Evolutionary conservation across 1,284 basidiomycete genomes (phyloP).

Genomic region (Marasmius tenuissimus): DNA sequence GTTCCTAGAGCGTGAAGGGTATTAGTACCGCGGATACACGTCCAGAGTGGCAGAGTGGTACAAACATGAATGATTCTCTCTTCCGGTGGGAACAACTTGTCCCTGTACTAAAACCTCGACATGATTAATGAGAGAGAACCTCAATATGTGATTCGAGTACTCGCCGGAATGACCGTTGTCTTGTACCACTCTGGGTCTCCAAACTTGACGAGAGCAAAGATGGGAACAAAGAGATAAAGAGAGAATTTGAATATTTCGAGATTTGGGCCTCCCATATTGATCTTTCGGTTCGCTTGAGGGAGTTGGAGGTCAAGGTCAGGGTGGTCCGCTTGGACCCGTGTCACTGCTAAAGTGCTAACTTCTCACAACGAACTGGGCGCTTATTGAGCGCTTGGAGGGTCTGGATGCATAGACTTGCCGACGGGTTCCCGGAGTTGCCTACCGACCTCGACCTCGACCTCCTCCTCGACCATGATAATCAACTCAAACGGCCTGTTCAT

Average conservation of each 20-base stretch:
- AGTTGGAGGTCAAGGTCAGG: not conserved
- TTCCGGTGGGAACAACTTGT: conserved; percentile 65
- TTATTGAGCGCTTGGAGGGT: not conserved
- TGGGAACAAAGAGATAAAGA: conserved; percentile 87
- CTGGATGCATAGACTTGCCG: not conserved
- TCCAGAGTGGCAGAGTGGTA: conserved; percentile 4
- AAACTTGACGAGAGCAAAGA: conserved; percentile 83
- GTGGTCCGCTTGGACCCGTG: not conserved
- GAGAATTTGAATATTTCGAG: conserved; percentile 90
- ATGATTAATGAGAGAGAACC: not conserved
- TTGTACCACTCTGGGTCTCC: conserved; percentile 90
- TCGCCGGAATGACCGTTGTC: conserved; percentile 76
- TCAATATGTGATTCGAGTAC: conserved; percentile 25
- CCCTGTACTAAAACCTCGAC: conserved; percentile 58
- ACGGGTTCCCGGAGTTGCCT: not conserved
- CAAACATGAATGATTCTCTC: conserved; percentile 55
- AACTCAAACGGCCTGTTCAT: conserved; percentile 24
- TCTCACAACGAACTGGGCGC: no score
- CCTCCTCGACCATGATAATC: not conserved
- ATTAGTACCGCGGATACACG: not conserved
- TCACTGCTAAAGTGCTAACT: no score
- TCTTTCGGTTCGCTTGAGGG: not conserved
- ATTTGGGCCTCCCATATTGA: conserved; percentile 72
- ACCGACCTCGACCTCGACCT: not conserved
- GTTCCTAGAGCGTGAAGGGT: conserved; percentile 34